Evolutionary conservation across 139 green algal species (phyloP), one percentile per base, ranked within the genome.

Genomic region (Tetraselmis striata): DNA sequence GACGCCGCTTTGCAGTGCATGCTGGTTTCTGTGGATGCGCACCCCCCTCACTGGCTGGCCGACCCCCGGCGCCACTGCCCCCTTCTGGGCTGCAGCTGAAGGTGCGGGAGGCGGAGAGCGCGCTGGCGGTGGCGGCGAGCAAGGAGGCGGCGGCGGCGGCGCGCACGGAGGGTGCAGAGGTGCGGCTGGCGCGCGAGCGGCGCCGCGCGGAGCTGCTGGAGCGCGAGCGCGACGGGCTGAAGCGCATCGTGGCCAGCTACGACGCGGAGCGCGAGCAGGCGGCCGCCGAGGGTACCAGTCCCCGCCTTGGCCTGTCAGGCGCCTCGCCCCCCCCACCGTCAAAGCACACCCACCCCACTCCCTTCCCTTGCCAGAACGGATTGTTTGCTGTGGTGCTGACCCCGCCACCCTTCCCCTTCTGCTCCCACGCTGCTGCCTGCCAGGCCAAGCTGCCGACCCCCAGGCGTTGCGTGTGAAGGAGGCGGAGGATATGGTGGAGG

Each of bases 161-260:
- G 74, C 74, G 25, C 2, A 18, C 74, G 1, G 83, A 82, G 11
- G 81, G 85, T 58, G n/a, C 78, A 0, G 59, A 45, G 26, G 78
- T 30, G 1, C 45, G 27, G n/a, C 30, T 84, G 11, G 84, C 84
- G 22, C 79, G 86, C 11, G 30, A 80, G 22, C 83, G 91, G 79
- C 89, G 87, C 31, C 82, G 84, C 32, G 32, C 86, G 25, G 80
- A 67, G 26, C 81, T 93, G 31, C 81, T 92, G 30, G 59, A 29
- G 1, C 83, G 87, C 30, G 89, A 93, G 82, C 78, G 90, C 1
- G 81, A 93, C 18, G 83, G 86, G n/a, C 84, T 93, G 31, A 86
- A 90, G 75, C 31, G 76, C 31, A 81, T 93, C 30, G 30, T 93
- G 67, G 78, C 83, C n/a, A 85, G 78, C 2, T 93, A 93, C 67